These are phyloP conservation scores for Senna siamea DNA, from an alignment of 306 rosid genomes.

Conservation along the genomic window DNA sequence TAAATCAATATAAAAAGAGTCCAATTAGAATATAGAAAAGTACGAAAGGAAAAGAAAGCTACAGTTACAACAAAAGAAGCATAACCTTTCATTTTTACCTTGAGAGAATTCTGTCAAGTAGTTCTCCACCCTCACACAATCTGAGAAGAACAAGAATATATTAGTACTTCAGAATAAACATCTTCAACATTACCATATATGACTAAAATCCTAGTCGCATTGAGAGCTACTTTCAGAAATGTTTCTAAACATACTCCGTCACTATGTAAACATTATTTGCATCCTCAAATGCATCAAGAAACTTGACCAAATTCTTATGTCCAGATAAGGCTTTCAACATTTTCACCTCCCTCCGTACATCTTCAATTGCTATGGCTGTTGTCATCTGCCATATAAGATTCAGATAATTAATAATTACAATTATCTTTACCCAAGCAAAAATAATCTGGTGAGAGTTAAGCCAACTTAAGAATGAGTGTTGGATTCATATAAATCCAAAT, in stretches of 20 bases:
- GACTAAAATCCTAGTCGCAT: slow-evolving; percentile 23
- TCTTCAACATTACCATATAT: slow-evolving; percentile 23
- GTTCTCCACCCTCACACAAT: slow-evolving; percentile 94
- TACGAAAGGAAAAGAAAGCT: slow-evolving; percentile 5
- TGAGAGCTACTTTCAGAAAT: slow-evolving; percentile 16
- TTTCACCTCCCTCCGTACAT: slow-evolving; percentile 93
- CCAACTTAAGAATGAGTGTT: slow-evolving; percentile 17
- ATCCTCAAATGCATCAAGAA: slow-evolving; percentile 88
- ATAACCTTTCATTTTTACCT: slow-evolving; percentile 61
- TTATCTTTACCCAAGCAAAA: slow-evolving; percentile 30
- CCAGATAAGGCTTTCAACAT: slow-evolving; percentile 89
- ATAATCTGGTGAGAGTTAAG: neutral
- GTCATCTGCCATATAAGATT: slow-evolving; percentile 72
- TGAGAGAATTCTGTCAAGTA: slow-evolving; percentile 85
- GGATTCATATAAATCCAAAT: slow-evolving; percentile 19
- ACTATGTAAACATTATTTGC: slow-evolving; percentile 80
- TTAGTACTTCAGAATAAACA: slow-evolving; percentile 33
- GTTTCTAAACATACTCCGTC: slow-evolving; percentile 87
- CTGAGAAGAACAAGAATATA: slow-evolving; percentile 49
- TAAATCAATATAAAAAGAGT: slow-evolving; percentile 35
- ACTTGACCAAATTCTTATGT: slow-evolving; percentile 80
- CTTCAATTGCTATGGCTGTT: slow-evolving; percentile 89
- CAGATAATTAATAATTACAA: slow-evolving; percentile 17
- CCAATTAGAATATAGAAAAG: slow-evolving; percentile 37
- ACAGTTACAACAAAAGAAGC: slow-evolving; percentile 30